Evolutionary conservation across 768 basidiomycete species (phyloP).

Genomic region (Nidularia sp.): DNA sequence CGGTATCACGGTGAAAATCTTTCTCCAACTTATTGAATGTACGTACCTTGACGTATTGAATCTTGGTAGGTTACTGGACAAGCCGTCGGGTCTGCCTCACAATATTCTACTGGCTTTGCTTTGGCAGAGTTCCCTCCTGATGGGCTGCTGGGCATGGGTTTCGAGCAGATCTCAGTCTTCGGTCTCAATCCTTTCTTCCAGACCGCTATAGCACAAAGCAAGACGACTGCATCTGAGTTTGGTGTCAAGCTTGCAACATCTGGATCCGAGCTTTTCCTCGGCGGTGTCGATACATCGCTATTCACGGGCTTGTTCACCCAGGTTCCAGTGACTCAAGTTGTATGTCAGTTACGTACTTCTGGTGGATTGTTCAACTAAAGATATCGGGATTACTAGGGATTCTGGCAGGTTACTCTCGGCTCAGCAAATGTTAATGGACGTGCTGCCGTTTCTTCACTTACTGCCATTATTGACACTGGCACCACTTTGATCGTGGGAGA

Average conservation of each 20-base stretch:
- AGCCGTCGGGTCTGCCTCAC: conserved; percentile 31
- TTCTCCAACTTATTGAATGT: neutral
- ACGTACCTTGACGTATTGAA: neutral
- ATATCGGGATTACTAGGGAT: conserved; percentile 13
- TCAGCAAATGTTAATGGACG: conserved; percentile 20
- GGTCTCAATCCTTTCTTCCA: conserved; percentile 35
- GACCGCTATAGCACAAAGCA: conserved; percentile 33
- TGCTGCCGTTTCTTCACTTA: conserved; percentile 9
- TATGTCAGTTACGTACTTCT: conserved; percentile 1
- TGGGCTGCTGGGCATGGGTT: conserved; percentile 43
- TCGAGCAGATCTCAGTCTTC: conserved; percentile 30
- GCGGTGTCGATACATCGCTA: conserved; percentile 42
- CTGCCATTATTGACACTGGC: conserved; percentile 36
- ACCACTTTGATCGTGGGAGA: conserved; percentile 36
- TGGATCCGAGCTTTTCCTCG: conserved; percentile 51
- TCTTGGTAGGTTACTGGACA: conserved; percentile 18
- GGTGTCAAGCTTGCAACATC: conserved; percentile 40
- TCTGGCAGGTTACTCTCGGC: conserved; percentile 27
- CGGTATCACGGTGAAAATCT: conserved; percentile 29
- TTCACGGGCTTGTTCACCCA: conserved; percentile 44
- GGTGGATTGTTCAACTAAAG: neutral
- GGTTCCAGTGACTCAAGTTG: conserved; percentile 24
- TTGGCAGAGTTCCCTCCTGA: conserved; percentile 27
- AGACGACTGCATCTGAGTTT: conserved; percentile 33
- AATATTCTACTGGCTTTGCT: conserved; percentile 29